These are phyloP conservation scores for Fusarium penzigii DNA, from an alignment of 2,329 filamentous ascomycete species.

Conservation along the genomic window DNA sequence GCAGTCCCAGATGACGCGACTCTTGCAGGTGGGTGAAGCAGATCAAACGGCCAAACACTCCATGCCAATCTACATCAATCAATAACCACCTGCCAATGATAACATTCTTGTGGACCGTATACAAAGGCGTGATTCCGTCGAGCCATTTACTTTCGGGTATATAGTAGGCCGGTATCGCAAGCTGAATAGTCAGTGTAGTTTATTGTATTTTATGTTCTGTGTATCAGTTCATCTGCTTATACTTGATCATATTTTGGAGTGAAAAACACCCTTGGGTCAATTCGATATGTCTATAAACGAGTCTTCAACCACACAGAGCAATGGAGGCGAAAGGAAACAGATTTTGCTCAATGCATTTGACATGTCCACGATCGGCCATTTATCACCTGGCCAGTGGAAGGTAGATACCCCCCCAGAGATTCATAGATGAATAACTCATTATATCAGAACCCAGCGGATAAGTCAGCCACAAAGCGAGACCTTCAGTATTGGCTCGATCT, in stretches of 20 bases:
- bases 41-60: not conserved
- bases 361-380: slow-evolving; percentile 64
- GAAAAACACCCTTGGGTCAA: not conserved
- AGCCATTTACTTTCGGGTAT: not conserved
- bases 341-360: slow-evolving; percentile 67
- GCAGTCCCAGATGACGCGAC: slow-evolving; percentile 2
- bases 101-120: not conserved
- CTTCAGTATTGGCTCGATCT: slow-evolving; percentile 66
- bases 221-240: not conserved
- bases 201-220: not conserved
- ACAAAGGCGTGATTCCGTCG: slow-evolving; percentile 1
- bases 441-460: slow-evolving; percentile 58
- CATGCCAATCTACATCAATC: not conserved
- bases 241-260: not conserved
- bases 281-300: slow-evolving; percentile 1
- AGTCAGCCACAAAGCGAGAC: slow-evolving; percentile 59
- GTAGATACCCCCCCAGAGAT: slow-evolving; percentile 29
- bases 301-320: not conserved
- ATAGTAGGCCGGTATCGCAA: slow-evolving; percentile 1
- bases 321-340: slow-evolving; percentile 16
- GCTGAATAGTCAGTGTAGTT: too few species aligned
- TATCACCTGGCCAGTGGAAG: slow-evolving; percentile 69
- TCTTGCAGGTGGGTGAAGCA: not conserved
- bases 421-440: not conserved
- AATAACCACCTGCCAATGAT: not conserved